Percentiles rank a stretch among this genome's conserved stretches.
Evolutionary conservation across 1,139 yeast genomes (phyloP).

Genomic region (Kluyveromyces marxianus): DNA sequence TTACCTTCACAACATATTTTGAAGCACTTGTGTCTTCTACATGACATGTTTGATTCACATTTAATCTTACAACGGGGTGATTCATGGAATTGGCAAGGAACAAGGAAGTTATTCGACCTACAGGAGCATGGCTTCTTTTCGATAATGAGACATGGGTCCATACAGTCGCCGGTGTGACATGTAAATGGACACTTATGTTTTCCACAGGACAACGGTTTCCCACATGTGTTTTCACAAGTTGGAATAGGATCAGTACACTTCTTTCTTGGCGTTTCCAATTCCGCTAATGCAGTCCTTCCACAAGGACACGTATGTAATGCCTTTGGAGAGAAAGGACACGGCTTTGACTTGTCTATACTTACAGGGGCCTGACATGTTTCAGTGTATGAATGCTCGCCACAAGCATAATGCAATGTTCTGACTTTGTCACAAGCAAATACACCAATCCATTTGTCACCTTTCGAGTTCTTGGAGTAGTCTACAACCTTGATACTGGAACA

Average conservation of each 20-base stretch:
- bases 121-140: constrained; percentile 32
- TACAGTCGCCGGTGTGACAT: constrained; percentile 77
- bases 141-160: constrained; percentile 46
- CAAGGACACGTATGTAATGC: constrained; percentile 63
- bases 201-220: constrained; percentile 62
- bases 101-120: constrained; percentile 37
- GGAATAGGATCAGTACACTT: constrained; percentile 74
- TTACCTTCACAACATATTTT: constrained; percentile 66
- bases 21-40: constrained; percentile 74
- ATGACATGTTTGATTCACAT: constrained; percentile 69
- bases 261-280: constrained; percentile 38
- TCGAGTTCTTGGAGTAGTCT: constrained; percentile 20
- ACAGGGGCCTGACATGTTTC: constrained; percentile 53
- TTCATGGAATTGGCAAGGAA: constrained; percentile 56
- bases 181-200: constrained; percentile 52
- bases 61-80: constrained; percentile 63
- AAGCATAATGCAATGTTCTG: constrained; percentile 49
- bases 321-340: constrained; percentile 62
- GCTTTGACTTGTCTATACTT: constrained; percentile 26
- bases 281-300: constrained; percentile 46
- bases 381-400: constrained; percentile 58
- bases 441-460: constrained; percentile 49
- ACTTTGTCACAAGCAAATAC: constrained; percentile 49
- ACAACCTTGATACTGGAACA: constrained; percentile 42
- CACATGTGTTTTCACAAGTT: constrained; percentile 60